A percentile compares a stretch with the other conserved stretches of the same genome.
Conservation (phyloP, 768 basidiomycete genomes). For the Boletus rubescentipes region DNA sequence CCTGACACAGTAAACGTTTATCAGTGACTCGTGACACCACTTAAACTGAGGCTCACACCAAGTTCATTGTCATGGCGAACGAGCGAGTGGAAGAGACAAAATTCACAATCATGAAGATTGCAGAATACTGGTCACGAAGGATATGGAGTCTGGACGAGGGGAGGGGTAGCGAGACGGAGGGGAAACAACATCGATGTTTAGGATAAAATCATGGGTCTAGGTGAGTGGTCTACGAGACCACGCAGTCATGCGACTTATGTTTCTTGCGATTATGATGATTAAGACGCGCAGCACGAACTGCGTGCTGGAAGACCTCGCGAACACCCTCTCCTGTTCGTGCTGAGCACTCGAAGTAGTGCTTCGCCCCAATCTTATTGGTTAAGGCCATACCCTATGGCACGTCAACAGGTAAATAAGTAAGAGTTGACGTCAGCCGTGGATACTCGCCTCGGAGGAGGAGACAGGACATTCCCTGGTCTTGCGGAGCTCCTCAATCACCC, state of each 20-base stretch:
- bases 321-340: conserved; percentile 97
- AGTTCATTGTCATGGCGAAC: not conserved
- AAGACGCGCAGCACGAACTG: conserved; percentile 88
- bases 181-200: conserved; percentile 23
- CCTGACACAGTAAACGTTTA: too few relatives aligned
- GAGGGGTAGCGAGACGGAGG: conserved; percentile 15
- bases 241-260: too few relatives aligned
- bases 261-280: conserved; percentile 51
- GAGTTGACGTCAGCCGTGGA: not conserved
- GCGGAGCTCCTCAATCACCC: conserved; percentile 91
- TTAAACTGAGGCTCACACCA: not conserved
- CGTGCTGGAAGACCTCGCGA: conserved; percentile 97
- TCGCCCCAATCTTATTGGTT: conserved; percentile 94
- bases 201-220: conserved; percentile 21
- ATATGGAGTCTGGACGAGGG: conserved; percentile 32
- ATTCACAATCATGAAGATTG: conserved; percentile 36
- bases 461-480: conserved; percentile 95
- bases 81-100: not conserved
- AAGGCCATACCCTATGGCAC: conserved; percentile 81
- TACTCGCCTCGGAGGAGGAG: conserved; percentile 81
- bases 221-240: conserved; percentile 43
- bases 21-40: too few relatives aligned
- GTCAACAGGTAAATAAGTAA: not conserved
- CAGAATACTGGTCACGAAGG: conserved; percentile 39
- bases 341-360: conserved; percentile 96